phyloP scores from a whole-genome alignment of 2,329 filamentous ascomycete genomes.

The Penicillium sp. region DNA sequence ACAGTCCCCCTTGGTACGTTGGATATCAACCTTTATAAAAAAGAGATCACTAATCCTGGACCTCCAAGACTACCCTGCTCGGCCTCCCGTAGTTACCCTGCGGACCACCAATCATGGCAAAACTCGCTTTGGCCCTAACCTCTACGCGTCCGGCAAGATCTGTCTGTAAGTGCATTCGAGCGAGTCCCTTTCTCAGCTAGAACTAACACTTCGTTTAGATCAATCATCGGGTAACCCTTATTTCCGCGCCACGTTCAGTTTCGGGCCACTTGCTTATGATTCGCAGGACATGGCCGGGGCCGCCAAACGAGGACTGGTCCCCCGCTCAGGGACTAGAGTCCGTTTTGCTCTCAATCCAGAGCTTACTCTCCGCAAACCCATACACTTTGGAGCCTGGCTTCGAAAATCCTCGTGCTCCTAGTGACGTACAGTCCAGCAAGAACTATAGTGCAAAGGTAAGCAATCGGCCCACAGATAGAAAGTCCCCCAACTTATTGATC shows the following conservation, averaged over 20 bases:
- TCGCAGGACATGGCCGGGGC: constrained; percentile 86
- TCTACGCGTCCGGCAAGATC: constrained; percentile 87
- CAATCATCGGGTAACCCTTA: neutral
- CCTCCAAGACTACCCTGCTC: constrained; percentile 74
- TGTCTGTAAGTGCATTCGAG: constrained; percentile 67
- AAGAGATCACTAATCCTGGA: neutral
- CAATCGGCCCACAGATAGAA: neutral
- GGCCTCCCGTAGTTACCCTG: constrained; percentile 61
- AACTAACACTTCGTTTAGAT: neutral
- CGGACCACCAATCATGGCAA: constrained; percentile 86
- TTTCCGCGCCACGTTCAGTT: neutral
- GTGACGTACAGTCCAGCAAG: constrained; percentile 72
- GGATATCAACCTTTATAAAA: neutral
- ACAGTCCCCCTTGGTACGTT: constrained; percentile 70
- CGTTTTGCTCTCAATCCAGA: constrained; percentile 92
- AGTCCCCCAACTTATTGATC: neutral
- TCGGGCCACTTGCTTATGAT: neutral
- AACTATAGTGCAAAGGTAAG: constrained; percentile 76
- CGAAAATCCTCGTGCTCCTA: constrained; percentile 63
- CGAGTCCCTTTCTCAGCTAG: neutral
- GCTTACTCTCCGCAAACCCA: constrained; percentile 87
- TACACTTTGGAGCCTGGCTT: constrained; percentile 97
- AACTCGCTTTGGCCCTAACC: constrained; percentile 94
- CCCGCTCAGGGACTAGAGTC: constrained; percentile 94
- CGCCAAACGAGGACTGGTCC: constrained; percentile 92